phyloP scores from a whole-genome alignment of 2,329 filamentous ascomycete genomes.

The Fusarium sp. region DNA sequence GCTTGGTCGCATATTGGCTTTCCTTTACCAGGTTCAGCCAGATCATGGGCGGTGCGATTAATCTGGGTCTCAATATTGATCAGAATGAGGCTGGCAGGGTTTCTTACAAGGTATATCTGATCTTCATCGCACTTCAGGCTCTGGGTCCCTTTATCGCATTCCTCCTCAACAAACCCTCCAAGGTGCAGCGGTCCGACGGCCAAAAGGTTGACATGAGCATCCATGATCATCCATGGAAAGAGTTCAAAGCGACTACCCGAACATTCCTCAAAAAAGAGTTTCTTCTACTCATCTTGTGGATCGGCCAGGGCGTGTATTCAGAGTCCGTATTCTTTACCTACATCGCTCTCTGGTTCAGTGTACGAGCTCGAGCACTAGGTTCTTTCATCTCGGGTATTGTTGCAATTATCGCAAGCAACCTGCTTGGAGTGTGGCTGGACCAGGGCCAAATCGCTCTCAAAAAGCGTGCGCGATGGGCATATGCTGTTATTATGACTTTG shows the following conservation, averaged over 20 bases:
- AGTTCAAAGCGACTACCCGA: slow-evolving; percentile 66
- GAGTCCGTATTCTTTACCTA: slow-evolving; percentile 68
- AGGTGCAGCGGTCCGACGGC: slow-evolving; percentile 72
- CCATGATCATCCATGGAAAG: slow-evolving; percentile 62
- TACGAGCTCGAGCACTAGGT: slow-evolving; percentile 68
- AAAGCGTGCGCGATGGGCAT: slow-evolving; percentile 63
- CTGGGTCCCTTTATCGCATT: slow-evolving; percentile 68
- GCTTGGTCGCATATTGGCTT: slow-evolving; percentile 73
- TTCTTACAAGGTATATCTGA: slow-evolving; percentile 71
- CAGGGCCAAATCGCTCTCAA: slow-evolving; percentile 62
- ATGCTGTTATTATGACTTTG: slow-evolving; percentile 61
- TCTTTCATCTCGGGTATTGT: slow-evolving; percentile 75
- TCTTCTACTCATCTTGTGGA: slow-evolving; percentile 70
- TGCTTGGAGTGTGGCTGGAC: slow-evolving; percentile 71
- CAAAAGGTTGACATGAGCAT: slow-evolving; percentile 67
- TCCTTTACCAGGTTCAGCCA: slow-evolving; percentile 64
- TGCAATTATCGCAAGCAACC: slow-evolving; percentile 69
- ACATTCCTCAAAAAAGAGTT: slow-evolving; percentile 70
- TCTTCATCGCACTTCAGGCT: slow-evolving; percentile 75
- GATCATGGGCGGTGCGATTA: slow-evolving; percentile 71
- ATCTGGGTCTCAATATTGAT: slow-evolving; percentile 70
- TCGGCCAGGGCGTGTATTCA: slow-evolving; percentile 71
- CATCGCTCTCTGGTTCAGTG: slow-evolving; percentile 69
- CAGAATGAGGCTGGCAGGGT: slow-evolving; percentile 67
- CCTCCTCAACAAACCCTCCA: slow-evolving; percentile 65